Percentiles rank a stretch among this genome's conserved stretches.
Conservation (phyloP, 306 rosid genomes). For the Oxytropis ochrocephala region DNA sequence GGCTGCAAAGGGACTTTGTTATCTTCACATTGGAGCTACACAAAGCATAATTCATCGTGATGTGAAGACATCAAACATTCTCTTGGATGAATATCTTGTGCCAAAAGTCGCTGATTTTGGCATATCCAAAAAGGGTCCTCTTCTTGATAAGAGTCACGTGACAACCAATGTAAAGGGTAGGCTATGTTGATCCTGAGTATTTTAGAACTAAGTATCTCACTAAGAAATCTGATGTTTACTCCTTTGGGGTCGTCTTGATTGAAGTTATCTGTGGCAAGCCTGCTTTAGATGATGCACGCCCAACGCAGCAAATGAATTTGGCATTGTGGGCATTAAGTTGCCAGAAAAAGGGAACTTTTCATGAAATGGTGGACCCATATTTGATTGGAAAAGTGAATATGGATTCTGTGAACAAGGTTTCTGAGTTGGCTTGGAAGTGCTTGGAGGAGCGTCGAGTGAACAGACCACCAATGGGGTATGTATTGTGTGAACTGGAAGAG, state of each 20-base stretch:
- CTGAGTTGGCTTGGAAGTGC: constrained; percentile 24
- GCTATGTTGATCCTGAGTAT: constrained; percentile 47
- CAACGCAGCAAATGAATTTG: constrained; percentile 19
- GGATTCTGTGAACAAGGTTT: constrained; percentile 15
- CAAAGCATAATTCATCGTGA: constrained; percentile 24
- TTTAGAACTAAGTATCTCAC: constrained; percentile 17
- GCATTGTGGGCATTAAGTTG: constrained; percentile 34
- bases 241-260: constrained; percentile 39
- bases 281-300: constrained; percentile 22
- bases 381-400: neutral
- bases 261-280: constrained; percentile 39
- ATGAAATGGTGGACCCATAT: constrained; percentile 7
- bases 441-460: constrained; percentile 8
- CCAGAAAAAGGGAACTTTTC: neutral
- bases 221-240: constrained; percentile 40
- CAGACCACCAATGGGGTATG: constrained; percentile 22
- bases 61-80: constrained; percentile 18
- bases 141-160: constrained; percentile 19
- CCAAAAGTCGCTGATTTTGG: constrained; percentile 49
- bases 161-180: constrained; percentile 43
- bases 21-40: constrained; percentile 9
- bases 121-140: constrained; percentile 24
- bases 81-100: constrained; percentile 27
- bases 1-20: neutral
- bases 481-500: constrained; percentile 9